Evolutionary conservation across 805 yeast species (phyloP).

Genomic region (Jamesozyma hellenica): DNA sequence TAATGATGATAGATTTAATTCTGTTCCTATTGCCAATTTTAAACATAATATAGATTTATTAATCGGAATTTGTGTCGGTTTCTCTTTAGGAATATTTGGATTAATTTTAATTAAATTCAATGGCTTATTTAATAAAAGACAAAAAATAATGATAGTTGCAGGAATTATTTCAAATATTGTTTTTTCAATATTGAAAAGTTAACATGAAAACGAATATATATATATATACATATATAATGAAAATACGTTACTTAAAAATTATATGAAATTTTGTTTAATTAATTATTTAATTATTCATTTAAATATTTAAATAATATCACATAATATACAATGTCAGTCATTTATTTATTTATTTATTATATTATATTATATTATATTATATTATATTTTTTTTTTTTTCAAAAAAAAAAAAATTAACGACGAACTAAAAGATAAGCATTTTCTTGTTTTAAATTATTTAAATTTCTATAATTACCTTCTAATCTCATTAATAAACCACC

Average conservation of each 20-base stretch:
- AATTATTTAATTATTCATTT: no score
- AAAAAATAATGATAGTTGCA: slow-evolving; percentile 55
- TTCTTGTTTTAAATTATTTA: slow-evolving; percentile 86
- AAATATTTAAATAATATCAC: no score
- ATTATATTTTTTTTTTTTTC: no score
- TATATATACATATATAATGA: neutral
- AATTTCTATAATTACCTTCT: slow-evolving; percentile 88
- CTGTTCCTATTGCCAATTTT: slow-evolving; percentile 31
- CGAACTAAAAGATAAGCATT: slow-evolving; percentile 85
- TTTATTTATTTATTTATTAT: neutral
- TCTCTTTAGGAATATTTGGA: slow-evolving; percentile 63
- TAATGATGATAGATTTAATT: slow-evolving; percentile 36
- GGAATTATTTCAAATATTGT: slow-evolving; percentile 63
- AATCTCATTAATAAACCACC: slow-evolving; percentile 91
- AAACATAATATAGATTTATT: slow-evolving; percentile 57
- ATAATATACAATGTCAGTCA: no score
- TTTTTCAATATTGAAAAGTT: slow-evolving; percentile 31
- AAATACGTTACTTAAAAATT: no score
- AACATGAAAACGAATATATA: neutral
- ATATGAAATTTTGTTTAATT: no score
- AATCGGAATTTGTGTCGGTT: slow-evolving; percentile 63
- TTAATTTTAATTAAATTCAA: slow-evolving; percentile 53
- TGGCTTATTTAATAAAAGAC: slow-evolving; percentile 51
- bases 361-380: no score
- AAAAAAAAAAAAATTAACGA: slow-evolving; percentile 22